Conservation (phyloP, 148 eudicot species). For the Rhododendron vialii region DNA sequence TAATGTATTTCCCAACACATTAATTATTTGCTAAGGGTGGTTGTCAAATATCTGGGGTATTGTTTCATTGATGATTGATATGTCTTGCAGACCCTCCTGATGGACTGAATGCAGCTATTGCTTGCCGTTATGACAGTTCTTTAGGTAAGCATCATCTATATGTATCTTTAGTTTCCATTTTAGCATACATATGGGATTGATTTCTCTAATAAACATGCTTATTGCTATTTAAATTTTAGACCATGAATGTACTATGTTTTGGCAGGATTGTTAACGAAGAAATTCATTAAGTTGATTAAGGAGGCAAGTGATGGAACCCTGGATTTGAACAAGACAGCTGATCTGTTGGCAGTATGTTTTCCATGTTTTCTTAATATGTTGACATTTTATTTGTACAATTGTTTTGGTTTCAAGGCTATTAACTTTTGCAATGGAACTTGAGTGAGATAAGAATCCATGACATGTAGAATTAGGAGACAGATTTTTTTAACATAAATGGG, state of each 20-base stretch:
- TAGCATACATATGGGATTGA: not conserved
- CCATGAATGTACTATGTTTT: constrained; percentile 9
- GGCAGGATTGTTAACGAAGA: constrained; percentile 46
- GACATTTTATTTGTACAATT: not conserved
- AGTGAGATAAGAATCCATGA: not conserved
- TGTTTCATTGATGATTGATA: not conserved
- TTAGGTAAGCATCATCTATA: constrained; percentile 29
- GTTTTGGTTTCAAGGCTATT: not conserved
- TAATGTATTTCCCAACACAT: not conserved
- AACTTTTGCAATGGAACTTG: not conserved
- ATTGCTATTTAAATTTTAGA: constrained; percentile 7
- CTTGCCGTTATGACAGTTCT: constrained; percentile 42
- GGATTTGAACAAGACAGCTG: constrained; percentile 39
- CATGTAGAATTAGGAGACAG: not conserved
- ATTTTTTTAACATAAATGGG: not conserved
- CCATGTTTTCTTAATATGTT: not conserved
- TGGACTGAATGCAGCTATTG: constrained; percentile 11
- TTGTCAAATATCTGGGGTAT: not conserved
- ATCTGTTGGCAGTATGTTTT: constrained; percentile 29
- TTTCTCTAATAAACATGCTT: not conserved
- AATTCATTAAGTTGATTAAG: constrained; percentile 29
- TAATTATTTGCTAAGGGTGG: not conserved
- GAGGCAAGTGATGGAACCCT: constrained; percentile 37
- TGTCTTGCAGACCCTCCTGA: constrained; percentile 27
- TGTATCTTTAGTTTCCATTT: constrained; percentile 6